These are phyloP conservation scores for Phialophora chinensis DNA, from an alignment of 2,329 filamentous ascomycete genomes.

Conservation along the genomic window DNA sequence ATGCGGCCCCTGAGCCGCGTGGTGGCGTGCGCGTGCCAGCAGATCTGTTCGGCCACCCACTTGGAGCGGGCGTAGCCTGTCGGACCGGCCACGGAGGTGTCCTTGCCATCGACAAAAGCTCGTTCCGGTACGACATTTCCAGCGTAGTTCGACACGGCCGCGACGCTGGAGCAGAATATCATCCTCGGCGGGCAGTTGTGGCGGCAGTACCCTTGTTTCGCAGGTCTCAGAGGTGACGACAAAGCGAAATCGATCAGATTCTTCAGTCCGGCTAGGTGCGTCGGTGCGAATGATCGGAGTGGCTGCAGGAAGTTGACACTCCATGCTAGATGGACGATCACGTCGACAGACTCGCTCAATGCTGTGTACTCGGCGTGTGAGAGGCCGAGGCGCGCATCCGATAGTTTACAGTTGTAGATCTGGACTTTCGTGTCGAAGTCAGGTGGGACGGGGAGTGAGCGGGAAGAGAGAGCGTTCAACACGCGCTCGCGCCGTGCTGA, in stretches of 20 bases:
- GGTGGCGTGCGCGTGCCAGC: constrained; percentile 44
- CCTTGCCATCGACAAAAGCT: neutral
- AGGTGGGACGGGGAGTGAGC: constrained; percentile 42
- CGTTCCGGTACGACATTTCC: constrained; percentile 31
- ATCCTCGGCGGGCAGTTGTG: constrained; percentile 44
- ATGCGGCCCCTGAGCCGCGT: constrained; percentile 43
- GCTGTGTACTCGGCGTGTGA: constrained; percentile 47
- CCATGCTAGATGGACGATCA: constrained; percentile 69
- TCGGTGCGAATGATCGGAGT: constrained; percentile 61
- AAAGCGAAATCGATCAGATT: constrained; percentile 58
- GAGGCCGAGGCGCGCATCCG: constrained; percentile 57
- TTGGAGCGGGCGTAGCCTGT: constrained; percentile 64
- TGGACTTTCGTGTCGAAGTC: constrained; percentile 48
- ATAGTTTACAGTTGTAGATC: constrained; percentile 58
- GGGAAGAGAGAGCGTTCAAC: constrained; percentile 49
- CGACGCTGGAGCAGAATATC: constrained; percentile 61
- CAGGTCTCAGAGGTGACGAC: constrained; percentile 29
- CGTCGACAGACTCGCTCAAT: constrained; percentile 53
- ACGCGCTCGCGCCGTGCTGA: constrained; percentile 55
- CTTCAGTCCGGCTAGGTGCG: constrained; percentile 58
- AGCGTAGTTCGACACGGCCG: constrained; percentile 45
- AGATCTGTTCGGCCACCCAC: constrained; percentile 65
- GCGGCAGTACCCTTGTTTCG: neutral
- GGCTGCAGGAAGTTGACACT: constrained; percentile 68
- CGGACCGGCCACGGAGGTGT: constrained; percentile 44